Percentiles rank a stretch among this genome's conserved stretches.
These are phyloP conservation scores for Pezicula neosporulosa DNA, from an alignment of 2,329 filamentous ascomycete species.

Conservation along the genomic window DNA sequence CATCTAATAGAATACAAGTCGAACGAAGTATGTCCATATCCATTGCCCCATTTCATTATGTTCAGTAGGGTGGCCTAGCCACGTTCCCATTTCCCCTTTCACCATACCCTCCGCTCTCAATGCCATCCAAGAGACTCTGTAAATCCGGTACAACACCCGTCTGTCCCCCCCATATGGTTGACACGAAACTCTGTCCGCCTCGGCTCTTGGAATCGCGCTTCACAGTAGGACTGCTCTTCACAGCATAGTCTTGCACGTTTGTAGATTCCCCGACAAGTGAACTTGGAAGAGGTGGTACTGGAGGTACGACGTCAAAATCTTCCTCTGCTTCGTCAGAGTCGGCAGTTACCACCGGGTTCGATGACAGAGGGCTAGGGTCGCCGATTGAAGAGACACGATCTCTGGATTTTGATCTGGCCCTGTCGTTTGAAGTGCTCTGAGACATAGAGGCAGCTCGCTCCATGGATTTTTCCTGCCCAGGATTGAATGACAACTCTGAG, in stretches of 20 bases:
- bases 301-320: constrained; percentile 20
- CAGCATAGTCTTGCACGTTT: constrained; percentile 19
- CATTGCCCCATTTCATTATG: constrained; percentile 5
- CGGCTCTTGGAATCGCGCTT: constrained; percentile 15
- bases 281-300: constrained; percentile 26
- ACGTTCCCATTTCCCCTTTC: constrained; percentile 18
- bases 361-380: constrained; percentile 19
- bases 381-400: constrained; percentile 18
- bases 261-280: constrained; percentile 16
- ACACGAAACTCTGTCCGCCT: constrained; percentile 11
- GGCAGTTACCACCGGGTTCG: constrained; percentile 15
- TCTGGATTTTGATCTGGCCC: constrained; percentile 26
- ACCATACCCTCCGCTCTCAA: constrained; percentile 19
- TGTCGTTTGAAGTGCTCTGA: constrained; percentile 18
- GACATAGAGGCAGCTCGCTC: constrained; percentile 20
- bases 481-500: constrained; percentile 63
- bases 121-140: constrained; percentile 25
- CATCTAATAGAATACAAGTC: neutral
- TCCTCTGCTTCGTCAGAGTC: constrained; percentile 14
- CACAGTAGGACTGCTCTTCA: constrained; percentile 15
- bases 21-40: neutral
- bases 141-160: constrained; percentile 17
- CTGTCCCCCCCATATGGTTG: constrained; percentile 21
- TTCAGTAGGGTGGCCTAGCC: constrained; percentile 27
- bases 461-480: constrained; percentile 15